Base-by-base conservation (phyloP, 78 protist species). In the Speleostelium caveatum region DNA sequence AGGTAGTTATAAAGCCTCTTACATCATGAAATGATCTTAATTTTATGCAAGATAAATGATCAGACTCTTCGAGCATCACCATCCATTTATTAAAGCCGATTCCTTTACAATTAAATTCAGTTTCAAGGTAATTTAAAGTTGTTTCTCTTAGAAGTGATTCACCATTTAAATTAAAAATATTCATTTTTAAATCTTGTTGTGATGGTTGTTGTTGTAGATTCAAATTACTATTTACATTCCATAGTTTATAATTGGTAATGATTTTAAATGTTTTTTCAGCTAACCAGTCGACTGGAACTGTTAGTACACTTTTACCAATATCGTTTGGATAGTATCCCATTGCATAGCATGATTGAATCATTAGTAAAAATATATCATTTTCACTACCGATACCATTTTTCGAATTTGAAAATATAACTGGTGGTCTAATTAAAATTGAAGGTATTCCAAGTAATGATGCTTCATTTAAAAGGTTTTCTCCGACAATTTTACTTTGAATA, bases 401-500 rank as follows among this genome's bases (percentile, higher is more conserved):
- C 0, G 86, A 65, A 35, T 76, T 68, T 26, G 60, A 36, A 36
- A 66, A 78, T 3, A 78, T 78, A 19, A 55, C 35, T n/a, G 75
- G 75, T 21, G 59, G 39, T 39, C 87, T 45, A 45, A 66, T 36
- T 12, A 66, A 66, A 8, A 33, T 22, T 3, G 55, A 21, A 53
- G 87, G 87, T 24, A 78, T 78, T 1, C 65, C 62, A 14, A 21
- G 16, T 39, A 17, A 53, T 33, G 12, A 22, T 19, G 87, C 75
- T 7, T 16, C 36, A 12, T 24, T 49, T 38, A 78, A 21, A 2
- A 78, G 2, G 19, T 66, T 45, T 8, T 78, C 87, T 7, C 38
- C 21, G 62, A 78, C 35, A 2, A 78, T 75, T 60, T 78, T 78
- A 22, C 68, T 51, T 67, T 78, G 87, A 0, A 66, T 53, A 71